Conservation (phyloP, 371 early-diverging fungal genomes). For the Lichtheimia corymbifera region DNA sequence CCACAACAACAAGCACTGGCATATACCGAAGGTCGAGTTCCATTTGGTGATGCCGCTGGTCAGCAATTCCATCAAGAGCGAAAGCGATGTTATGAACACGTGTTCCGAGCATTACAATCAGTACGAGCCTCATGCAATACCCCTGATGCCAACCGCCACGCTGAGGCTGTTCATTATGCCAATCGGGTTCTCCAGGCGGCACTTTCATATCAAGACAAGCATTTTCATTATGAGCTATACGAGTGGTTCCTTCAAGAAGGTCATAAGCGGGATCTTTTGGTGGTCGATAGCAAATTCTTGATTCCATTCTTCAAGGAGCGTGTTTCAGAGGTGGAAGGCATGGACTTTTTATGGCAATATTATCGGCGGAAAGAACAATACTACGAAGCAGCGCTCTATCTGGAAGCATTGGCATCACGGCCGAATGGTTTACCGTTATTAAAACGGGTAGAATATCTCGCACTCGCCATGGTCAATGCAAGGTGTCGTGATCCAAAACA, state of each 20-base stretch:
- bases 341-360: constrained; percentile 76
- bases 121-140: constrained; percentile 8
- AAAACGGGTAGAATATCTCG: constrained; percentile 68
- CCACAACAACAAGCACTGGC: constrained; percentile 56
- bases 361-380: constrained; percentile 66
- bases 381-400: constrained; percentile 66
- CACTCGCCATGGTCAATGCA: constrained; percentile 72
- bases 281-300: constrained; percentile 55
- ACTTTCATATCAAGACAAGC: constrained; percentile 50
- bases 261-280: constrained; percentile 30
- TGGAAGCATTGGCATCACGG: constrained; percentile 58
- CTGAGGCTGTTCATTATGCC: constrained; percentile 14
- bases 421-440: constrained; percentile 39
- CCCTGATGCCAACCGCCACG: background rate
- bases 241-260: constrained; percentile 57
- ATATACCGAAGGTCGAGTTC: constrained; percentile 42
- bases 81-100: constrained; percentile 45
- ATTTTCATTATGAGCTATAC: constrained; percentile 74
- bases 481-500: constrained; percentile 46
- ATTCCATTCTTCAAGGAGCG: constrained; percentile 67
- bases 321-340: constrained; percentile 48
- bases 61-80: constrained; percentile 36
- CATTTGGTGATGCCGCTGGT: constrained; percentile 30
- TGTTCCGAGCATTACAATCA: constrained; percentile 34
- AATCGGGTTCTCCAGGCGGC: constrained; percentile 40